phyloP scores from a whole-genome alignment of 805 yeast genomes.

The Cyberlindnera americana region DNA sequence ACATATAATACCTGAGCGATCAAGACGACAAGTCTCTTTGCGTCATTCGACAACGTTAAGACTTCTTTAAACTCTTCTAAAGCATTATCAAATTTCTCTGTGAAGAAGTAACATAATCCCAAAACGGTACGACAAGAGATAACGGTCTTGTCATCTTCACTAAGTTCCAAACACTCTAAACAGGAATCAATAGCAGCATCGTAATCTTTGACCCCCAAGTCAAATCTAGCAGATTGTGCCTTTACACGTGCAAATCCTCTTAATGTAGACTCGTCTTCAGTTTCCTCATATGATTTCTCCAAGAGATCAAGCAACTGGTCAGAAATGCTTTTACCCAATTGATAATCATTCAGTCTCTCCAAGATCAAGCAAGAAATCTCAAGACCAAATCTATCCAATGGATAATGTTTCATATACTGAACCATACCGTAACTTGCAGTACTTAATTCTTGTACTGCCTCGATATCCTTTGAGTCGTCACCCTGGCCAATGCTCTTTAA shows the following conservation, averaged over 20 bases:
- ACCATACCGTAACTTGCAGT: constrained; percentile 66
- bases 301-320: constrained; percentile 42
- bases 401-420: constrained; percentile 58
- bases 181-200: constrained; percentile 60
- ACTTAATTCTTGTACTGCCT: constrained; percentile 59
- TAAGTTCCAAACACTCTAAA: constrained; percentile 47
- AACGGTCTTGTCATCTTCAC: constrained; percentile 34
- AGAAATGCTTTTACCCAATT: constrained; percentile 48
- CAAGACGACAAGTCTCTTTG: constrained; percentile 64
- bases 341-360: constrained; percentile 70
- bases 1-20: constrained; percentile 79
- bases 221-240: constrained; percentile 68
- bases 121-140: constrained; percentile 62
- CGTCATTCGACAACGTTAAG: constrained; percentile 51
- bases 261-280: constrained; percentile 46
- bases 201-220: constrained; percentile 56
- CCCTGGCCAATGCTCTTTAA: constrained; percentile 40
- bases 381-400: constrained; percentile 55
- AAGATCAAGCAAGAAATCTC: constrained; percentile 50
- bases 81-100: constrained; percentile 58
- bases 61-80: constrained; percentile 64
- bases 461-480: constrained; percentile 51
- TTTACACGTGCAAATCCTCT: constrained; percentile 55
- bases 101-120: constrained; percentile 72
- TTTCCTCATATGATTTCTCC: constrained; percentile 53